Base-by-base conservation (phyloP, 805 yeast genomes). In the Hanseniaspora mollemarum region DNA sequence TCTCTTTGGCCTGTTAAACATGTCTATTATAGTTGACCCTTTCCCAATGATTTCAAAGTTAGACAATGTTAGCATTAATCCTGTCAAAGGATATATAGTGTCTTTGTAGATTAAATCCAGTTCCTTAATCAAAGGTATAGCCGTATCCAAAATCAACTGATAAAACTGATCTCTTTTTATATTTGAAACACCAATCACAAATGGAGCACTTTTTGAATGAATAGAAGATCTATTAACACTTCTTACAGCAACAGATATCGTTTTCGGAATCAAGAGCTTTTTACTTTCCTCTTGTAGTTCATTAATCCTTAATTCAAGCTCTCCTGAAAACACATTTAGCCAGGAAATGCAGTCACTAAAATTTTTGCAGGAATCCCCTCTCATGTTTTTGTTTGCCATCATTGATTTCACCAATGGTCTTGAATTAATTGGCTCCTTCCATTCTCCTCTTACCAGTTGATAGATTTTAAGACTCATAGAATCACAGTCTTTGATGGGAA, bases 351-450 rank as follows among this genome's bases (percentile, higher is more conserved):
- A 76, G 57, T 85, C 95, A 1, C 67, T 68, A 6, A 72, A 54
- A 2, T 71, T 70, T 2, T 63, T 64, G 2, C 88, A 78, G 0
- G 78, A 68, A 10, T 70, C 69, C 0, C 76, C 74, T 44, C 80
- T 65, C 63, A 90, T 81, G 60, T 87, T 86, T 61, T 92, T 92
- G 44, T 80, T 80, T 0, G 96, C 82, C 66, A 80, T 80, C 97
- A 92, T 90, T 0, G 94, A 80, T 61, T 87, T 86, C 8, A 84
- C 71, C 24, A 78, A 77, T 0, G 79, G 74, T 43, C 83, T 70
- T 12, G 75, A 69, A 8, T 71, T 70, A 4, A 92, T 66, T 21
- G 78, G 80, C n/a, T 69, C 69, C 35, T 67, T 57, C 53, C 71
- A 71, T 9, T 70, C 64, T 0, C 97, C 97, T 28, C 87, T 67